Base-by-base conservation (phyloP, 805 yeast species). In the Wickerhamomyces subpelliculosus region DNA sequence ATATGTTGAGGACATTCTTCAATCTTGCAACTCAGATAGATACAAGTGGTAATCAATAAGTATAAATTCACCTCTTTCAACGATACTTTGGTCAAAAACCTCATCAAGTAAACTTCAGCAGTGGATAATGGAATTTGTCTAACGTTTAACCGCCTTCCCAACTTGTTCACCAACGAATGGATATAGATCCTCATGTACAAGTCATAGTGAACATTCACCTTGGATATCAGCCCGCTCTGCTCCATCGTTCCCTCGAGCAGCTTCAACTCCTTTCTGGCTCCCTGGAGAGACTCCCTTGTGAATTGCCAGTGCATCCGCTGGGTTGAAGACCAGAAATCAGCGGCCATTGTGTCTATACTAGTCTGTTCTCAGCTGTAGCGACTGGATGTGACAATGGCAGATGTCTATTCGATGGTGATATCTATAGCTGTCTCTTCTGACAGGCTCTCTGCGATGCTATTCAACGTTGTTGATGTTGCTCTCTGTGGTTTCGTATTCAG, bases 1-100 rank as follows among this genome's bases (percentile, higher is more conserved):
- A 93, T 87, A 55, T 93, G 97, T 53, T 84, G 95, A 1, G 98
- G 97, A 49, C 86, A 82, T 59, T 93, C 98, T 58, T 93, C 97
- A 25, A 88, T 83, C 56, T 93, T 90, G 63, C 96, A 84, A 0
- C 97, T 89, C 23, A 93, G 69, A 52, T 93, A 93, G 2, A 90
- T 70, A 47, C 93, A 80, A 0, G 97, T 79, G 1, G 98, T 78
- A 10, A 87, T 81, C 39, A 89, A 60, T 30, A 88, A 61, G 53
- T 88, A 90, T 1, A 84, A 65, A 54, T 93, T 93, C 40, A 88
- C 73, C 55, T 93, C 98, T 46, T 81, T 76, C 12, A 87, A 61
- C 11, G 86, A 76, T 0, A 79, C 89, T 32, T 73, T 69, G 3
- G 84, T 73, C 32, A 88, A 65, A 51, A 90, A 87, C 32, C 98